Percentiles rank a stretch among this genome's conserved stretches.
phyloP scores from a whole-genome alignment of 2,329 filamentous ascomycete species.

The Alternaria angustiovoidea region DNA sequence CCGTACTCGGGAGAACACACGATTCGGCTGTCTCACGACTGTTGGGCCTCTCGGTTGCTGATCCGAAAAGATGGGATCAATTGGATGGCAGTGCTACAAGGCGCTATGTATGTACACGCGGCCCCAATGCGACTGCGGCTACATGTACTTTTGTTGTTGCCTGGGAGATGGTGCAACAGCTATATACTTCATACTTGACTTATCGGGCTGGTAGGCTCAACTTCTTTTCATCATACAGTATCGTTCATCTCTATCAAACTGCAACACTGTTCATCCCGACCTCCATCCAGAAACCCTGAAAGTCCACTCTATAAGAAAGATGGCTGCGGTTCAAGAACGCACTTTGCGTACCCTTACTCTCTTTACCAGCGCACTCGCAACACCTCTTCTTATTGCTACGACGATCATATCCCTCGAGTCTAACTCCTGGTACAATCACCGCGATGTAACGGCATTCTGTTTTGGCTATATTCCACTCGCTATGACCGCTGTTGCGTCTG shows the following conservation, averaged over 20 bases:
- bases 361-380: constrained; percentile 16
- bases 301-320: not conserved
- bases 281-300: not conserved
- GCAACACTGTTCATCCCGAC: not conserved
- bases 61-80: not conserved
- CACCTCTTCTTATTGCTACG: constrained; percentile 22
- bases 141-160: constrained; percentile 18
- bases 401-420: constrained; percentile 16
- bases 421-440: not conserved
- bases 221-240: not conserved
- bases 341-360: constrained; percentile 19
- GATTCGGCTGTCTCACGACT: not conserved
- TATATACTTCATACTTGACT: not conserved
- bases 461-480: constrained; percentile 28
- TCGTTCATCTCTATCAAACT: not conserved
- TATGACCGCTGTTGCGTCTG: constrained; percentile 17
- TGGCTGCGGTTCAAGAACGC: constrained; percentile 17
- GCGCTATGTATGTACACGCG: constrained; percentile 16
- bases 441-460: constrained; percentile 14
- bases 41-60: not conserved
- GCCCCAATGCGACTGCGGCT: constrained; percentile 1
- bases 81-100: constrained; percentile 1
- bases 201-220: not conserved
- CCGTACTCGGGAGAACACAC: not conserved
- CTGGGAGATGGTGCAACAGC: constrained; percentile 14